Evolutionary conservation across 176 grass and related monocot species (phyloP), one percentile per base, ranked within the genome.

Genomic region (Pharus latifolius): DNA sequence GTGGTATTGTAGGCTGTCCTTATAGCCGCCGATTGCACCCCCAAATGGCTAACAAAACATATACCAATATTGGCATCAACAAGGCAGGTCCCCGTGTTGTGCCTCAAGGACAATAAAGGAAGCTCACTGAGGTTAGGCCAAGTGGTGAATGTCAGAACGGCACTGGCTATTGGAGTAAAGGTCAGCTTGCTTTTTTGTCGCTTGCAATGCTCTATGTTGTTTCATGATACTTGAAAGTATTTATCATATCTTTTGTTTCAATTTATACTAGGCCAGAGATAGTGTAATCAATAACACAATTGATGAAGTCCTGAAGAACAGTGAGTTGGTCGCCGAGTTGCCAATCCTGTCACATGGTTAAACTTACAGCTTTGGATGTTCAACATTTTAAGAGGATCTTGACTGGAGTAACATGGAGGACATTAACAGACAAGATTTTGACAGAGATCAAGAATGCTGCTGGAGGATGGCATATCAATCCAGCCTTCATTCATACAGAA

Each of bases 41-140:
- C 89, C 58, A 92, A 92, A 49, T 92, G 86, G 94, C 73, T 97
- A 63, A 97, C 94, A 29, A 97, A 92, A 48, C 94, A 92, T 63
- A 78, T 97, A 48, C 81, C 89, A 16, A 74, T 41, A 22, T 65
- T 97, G 49, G 89, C 94, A 78, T 81, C 67, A 19, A 78, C 84
- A n/a, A 88, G 78, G 77, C 71, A 90, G 53, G 86, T 97, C 32
- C 86, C 89, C 4, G 67, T 97, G 48, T 37, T 97, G 18, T 79
- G 73, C 50, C 25, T 97, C 52, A 97, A 92, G 83, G 89, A 97
- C 78, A 87, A 88, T 38, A 97, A 90, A 63, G 79, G 65, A 78
- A 72, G 89, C 68, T 92, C 94, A 22, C 38, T 97, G 58, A 97
- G 89, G 66, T 77, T 97, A 72, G 94, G 94, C 50, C 73, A 92